Base-by-base conservation (phyloP, 805 yeast species). In the Cephaloascus albidus region DNA sequence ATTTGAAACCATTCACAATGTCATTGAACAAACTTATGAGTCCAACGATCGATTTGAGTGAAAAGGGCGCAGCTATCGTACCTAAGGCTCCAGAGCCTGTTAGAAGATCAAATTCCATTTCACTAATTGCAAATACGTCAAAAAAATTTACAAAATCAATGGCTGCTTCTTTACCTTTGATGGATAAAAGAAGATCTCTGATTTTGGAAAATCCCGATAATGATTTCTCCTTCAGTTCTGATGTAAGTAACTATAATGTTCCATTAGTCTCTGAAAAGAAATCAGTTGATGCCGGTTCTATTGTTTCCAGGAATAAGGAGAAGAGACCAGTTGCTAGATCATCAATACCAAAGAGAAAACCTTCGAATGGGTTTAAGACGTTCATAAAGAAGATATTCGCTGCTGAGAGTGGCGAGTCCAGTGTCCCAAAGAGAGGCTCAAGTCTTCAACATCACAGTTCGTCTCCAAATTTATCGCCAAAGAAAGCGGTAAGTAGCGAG, bases 381-480 rank as follows among this genome's bases (percentile, higher is more conserved):
- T 27, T 38, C 20, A 20, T 38, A 36, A 33, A 33, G 36, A 38
- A 38, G 30, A 20, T 33, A 10, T 33, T 38, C 35, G 20, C 36
- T 20, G 27, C 20, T 8, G 26, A 33, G 20, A 12, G 15, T 12
- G 28, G 12, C 28, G 28, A 23, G 12, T 23, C 28, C 6, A 23
- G 6, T 12, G 10, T 12, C 6, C 12, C 28, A 12, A 23, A 23
- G 12, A 23, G 28, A 23, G 12, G 10, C 6, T 23, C 28, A 8
- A 23, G 28, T 12, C 10, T 12, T 6, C 28, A 23, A 23, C 28
- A 23, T 23, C n/a, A n/a, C n/a, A n/a, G n/a, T n/a, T n/a, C n/a
- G n/a, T n/a, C n/a, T n/a, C n/a, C n/a, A n/a, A n/a, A n/a, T n/a
- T 12, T 23, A 23, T 23, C 28, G 6, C 28, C 28, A 8, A 23